These are phyloP conservation scores for Balansia obtecta DNA, from an alignment of 2,329 filamentous ascomycete species.

Conservation along the genomic window DNA sequence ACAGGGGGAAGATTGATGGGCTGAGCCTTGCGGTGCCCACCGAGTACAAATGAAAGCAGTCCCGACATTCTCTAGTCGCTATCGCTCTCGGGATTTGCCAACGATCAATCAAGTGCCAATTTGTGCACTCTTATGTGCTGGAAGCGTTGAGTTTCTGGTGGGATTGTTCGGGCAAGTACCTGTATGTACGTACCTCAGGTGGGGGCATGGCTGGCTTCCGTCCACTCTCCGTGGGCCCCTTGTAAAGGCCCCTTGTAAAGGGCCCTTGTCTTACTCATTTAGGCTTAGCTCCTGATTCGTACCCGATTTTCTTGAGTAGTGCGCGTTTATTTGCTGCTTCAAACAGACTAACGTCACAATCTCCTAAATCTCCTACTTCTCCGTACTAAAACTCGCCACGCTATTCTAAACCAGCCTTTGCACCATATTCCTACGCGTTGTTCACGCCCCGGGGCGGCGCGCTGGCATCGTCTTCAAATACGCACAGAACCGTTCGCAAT, in stretches of 20 bases:
- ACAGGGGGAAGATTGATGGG: conserved; percentile 52
- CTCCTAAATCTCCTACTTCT: no score
- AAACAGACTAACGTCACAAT: not conserved
- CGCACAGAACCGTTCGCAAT: not conserved
- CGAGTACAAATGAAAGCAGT: conserved; percentile 22
- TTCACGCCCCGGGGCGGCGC: not conserved
- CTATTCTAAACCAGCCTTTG: not conserved
- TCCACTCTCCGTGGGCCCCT: no score
- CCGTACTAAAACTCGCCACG: not conserved
- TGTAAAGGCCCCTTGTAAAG: no score
- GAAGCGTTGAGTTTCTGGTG: conserved; percentile 1
- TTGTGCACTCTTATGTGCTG: conserved; percentile 15
- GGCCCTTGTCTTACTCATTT: no score
- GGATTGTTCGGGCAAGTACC: no score
- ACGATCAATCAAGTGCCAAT: not conserved
- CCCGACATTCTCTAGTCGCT: conserved; percentile 17
- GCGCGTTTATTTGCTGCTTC: no score
- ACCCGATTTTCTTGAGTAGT: no score
- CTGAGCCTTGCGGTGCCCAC: conserved; percentile 14
- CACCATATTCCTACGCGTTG: not conserved
- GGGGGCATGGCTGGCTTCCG: no score
- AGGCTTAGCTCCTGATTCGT: no score
- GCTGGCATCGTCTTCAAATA: not conserved
- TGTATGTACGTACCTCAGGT: no score
- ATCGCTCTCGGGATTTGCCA: not conserved